These are phyloP conservation scores for Sungouiozyma ichnusensis DNA, from an alignment of 805 yeast genomes.

Conservation along the genomic window DNA sequence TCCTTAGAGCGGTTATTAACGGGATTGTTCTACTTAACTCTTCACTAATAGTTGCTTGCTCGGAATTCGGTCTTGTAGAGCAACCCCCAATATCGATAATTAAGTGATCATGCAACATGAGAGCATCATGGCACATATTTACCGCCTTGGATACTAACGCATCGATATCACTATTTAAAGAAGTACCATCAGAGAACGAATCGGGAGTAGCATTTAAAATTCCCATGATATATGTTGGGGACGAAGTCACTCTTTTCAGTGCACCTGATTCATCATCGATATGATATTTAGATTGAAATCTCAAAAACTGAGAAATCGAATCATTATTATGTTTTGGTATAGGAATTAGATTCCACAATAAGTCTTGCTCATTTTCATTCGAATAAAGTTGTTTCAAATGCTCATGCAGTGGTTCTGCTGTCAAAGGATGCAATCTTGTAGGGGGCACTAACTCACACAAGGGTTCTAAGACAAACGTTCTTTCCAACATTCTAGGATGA, in stretches of 20 bases:
- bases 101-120: constrained; percentile 29
- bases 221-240: constrained; percentile 66
- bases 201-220: constrained; percentile 87
- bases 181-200: constrained; percentile 88
- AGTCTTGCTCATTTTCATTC: constrained; percentile 39
- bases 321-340: constrained; percentile 12
- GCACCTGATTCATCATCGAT: constrained; percentile 39
- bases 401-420: constrained; percentile 67
- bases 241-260: constrained; percentile 7
- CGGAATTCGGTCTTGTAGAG: constrained; percentile 81
- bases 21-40: constrained; percentile 68
- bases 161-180: constrained; percentile 24
- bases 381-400: constrained; percentile 50
- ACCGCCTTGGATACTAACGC: constrained; percentile 38
- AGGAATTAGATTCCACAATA: constrained; percentile 44
- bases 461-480: constrained; percentile 86
- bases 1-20: constrained; percentile 50
- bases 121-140: constrained; percentile 45
- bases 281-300: constrained; percentile 23
- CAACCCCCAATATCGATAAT: constrained; percentile 92
- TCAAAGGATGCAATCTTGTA: constrained; percentile 64
- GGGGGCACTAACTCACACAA: constrained; percentile 71
- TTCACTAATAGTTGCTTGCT: constrained; percentile 47
- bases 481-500: constrained; percentile 77
- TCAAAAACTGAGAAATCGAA: constrained; percentile 15